A percentile compares a stretch with the other conserved stretches of the same genome.
Evolutionary conservation across 495 filamentous ascomycete species (phyloP).

Genomic region (Hyphodiscus hymeniophilus): DNA sequence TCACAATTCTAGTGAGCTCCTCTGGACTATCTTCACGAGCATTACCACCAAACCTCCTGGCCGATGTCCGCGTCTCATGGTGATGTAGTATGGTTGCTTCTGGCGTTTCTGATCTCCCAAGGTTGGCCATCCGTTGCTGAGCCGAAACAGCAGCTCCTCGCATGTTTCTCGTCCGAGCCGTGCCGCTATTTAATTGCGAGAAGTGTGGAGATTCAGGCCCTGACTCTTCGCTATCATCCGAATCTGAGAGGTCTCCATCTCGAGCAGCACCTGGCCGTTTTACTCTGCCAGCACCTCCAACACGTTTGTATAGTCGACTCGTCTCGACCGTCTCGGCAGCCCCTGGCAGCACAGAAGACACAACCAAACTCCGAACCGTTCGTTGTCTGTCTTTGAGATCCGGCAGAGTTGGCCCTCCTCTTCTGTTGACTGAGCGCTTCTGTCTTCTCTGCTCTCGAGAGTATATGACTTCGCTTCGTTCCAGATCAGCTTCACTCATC

Average conservation of each 20-base stretch:
- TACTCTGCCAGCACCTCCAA: conserved; percentile 43
- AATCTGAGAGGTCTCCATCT: conserved; percentile 78
- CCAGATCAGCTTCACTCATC: conserved; percentile 81
- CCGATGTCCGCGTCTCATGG: conserved; percentile 61
- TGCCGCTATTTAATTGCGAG: conserved; percentile 61
- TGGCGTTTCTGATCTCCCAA: conserved; percentile 84
- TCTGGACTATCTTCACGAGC: conserved; percentile 66
- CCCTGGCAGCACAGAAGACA: conserved; percentile 85
- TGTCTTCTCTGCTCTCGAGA: conserved; percentile 88
- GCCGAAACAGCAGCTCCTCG: conserved; percentile 77
- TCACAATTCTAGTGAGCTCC: conserved; percentile 57
- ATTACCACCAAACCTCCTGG: conserved; percentile 46
- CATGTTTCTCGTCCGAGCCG: conserved; percentile 80
- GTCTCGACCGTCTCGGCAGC: conserved; percentile 72
- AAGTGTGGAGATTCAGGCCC: conserved; percentile 79
- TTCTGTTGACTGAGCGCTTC: conserved; percentile 88
- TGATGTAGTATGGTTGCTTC: conserved; percentile 63
- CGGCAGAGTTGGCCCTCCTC: conserved; percentile 88
- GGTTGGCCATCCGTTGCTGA: conserved; percentile 61
- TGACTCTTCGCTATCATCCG: conserved; percentile 81
- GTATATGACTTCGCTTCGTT: conserved; percentile 84
- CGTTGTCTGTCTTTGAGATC: conserved; percentile 92
- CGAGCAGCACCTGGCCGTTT: conserved; percentile 44
- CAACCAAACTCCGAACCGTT: conserved; percentile 82
- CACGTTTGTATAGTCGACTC: conserved; percentile 70